These are phyloP conservation scores for Candida gorgasii DNA, from an alignment of 805 yeast genomes.

Conservation along the genomic window DNA sequence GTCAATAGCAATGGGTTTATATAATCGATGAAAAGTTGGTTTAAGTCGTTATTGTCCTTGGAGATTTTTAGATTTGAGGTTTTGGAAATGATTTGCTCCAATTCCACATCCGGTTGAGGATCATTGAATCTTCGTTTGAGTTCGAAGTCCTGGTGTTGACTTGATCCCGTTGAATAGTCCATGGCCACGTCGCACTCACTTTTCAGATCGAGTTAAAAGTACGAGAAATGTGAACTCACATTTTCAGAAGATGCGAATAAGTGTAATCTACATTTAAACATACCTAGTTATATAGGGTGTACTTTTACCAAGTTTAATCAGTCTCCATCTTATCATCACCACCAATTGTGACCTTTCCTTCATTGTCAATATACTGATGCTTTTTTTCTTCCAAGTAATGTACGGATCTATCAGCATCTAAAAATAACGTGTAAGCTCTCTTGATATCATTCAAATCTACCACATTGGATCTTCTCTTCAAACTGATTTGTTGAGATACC, in stretches of 20 bases:
- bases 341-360: slow-evolving; percentile 64
- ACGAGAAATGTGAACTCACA: no score
- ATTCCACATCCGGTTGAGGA: slow-evolving; percentile 14
- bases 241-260: no score
- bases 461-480: slow-evolving; percentile 68
- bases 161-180: slow-evolving; percentile 3
- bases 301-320: slow-evolving; percentile 16
- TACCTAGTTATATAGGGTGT: no score
- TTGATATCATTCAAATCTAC: slow-evolving; percentile 84
- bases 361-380: slow-evolving; percentile 72
- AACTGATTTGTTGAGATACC: slow-evolving; percentile 84
- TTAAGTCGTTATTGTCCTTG: slow-evolving; percentile 10
- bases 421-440: slow-evolving; percentile 80
- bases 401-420: slow-evolving; percentile 89
- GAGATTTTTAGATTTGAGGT: slow-evolving; percentile 21
- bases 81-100: slow-evolving; percentile 23
- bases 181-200: background rate
- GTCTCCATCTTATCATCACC: slow-evolving; percentile 39
- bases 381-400: slow-evolving; percentile 73
- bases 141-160: background rate
- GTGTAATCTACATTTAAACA: background rate
- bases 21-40: slow-evolving; percentile 14
- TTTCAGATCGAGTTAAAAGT: background rate
- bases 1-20: slow-evolving; percentile 37
- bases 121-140: slow-evolving; percentile 3